Evolutionary conservation across 2,329 filamentous ascomycete species (phyloP).

Genomic region (Penicillium sp.): DNA sequence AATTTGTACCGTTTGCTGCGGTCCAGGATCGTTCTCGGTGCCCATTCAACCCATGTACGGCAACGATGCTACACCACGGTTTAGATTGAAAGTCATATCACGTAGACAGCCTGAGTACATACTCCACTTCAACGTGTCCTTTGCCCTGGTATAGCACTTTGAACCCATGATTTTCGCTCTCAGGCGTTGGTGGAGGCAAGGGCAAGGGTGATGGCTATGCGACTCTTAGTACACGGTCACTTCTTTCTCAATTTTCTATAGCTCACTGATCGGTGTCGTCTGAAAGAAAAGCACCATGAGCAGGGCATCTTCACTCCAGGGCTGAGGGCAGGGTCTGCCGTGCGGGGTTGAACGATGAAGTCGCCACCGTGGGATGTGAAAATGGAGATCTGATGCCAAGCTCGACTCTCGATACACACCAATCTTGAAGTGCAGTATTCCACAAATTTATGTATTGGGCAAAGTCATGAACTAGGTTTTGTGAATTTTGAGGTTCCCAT

Average conservation of each 20-base stretch:
- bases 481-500: background rate
- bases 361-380: background rate
- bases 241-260: background rate
- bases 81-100: background rate
- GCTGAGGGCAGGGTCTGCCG: background rate
- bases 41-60: conserved; percentile 26
- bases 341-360: background rate
- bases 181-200: background rate
- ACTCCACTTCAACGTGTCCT: conserved; percentile 12
- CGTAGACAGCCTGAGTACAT: background rate
- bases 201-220: background rate
- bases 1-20: conserved; percentile 16
- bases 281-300: background rate
- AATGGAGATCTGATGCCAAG: background rate
- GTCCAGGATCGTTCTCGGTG: conserved; percentile 27
- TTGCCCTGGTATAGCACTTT: conserved; percentile 8
- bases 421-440: background rate
- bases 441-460: background rate
- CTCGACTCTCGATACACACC: background rate
- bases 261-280: background rate
- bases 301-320: background rate
- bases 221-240: background rate
- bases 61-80: conserved; percentile 13
- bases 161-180: conserved; percentile 2
- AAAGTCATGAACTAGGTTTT: background rate